Base-by-base conservation (phyloP, 2,329 filamentous ascomycete genomes). In the Grosmannia clavigera region DNA sequence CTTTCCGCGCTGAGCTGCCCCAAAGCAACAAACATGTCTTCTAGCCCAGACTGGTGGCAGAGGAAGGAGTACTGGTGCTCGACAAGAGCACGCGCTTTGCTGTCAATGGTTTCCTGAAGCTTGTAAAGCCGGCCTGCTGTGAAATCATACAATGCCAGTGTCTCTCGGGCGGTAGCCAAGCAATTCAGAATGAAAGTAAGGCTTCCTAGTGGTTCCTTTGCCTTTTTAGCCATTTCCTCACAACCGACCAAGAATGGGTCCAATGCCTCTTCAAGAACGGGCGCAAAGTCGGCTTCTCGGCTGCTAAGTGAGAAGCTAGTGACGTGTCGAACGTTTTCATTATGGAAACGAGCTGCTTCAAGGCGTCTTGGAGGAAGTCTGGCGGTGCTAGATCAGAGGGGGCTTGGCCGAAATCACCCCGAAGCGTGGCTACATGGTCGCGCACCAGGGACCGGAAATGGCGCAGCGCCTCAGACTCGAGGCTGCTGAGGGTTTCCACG, bases 241-340 rank as follows among this genome's bases (percentile, higher is more conserved):
- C 87, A 90, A n/a, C 83, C 84, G 16, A 81, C 77, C 53, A 97
- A 75, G 72, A 94, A 96, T 0, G 94, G 92, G 65, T 96, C 89
- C 43, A 97, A 83, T 0, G 90, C 86, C 67, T 92, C 88, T 50
- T 79, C 77, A 22, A 96, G 76, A 25, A 96, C 84, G 6, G 84
- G 80, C 55, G 88, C 81, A 67, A 96, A 95, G 46, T 84, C 85
- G 48, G 81, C 79, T 63, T 86, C 85, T 57, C 81, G 77, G 62
- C 83, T 78, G 10, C 78, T 73, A n/a, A n/a, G 1, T 76, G 73
- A 3, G 81, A 74, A 2, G 85, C 82, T 29, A 94, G 76, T 0
- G 92, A 95, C 1, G 88, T 87, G 65, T 95, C 90, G 68, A 92
- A 92, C 25, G 88, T 94, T 69, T 87, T 88, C 78, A 96, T 88